phyloP scores from a whole-genome alignment of 2,329 filamentous ascomycete species.

The Sarocladium brachiariae region DNA sequence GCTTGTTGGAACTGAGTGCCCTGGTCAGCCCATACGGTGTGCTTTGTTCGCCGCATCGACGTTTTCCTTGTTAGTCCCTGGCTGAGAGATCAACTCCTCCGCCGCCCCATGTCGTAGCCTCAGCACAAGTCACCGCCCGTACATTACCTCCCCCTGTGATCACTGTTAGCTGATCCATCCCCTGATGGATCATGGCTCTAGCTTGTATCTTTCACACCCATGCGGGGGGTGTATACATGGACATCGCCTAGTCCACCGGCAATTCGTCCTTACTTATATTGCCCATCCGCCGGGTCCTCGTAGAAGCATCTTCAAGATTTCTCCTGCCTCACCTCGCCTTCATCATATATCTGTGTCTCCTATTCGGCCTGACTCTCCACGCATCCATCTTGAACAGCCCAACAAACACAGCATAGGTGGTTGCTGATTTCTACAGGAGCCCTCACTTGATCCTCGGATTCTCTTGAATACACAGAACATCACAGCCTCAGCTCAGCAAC shows the following conservation, averaged over 20 bases:
- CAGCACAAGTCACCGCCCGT: slow-evolving; percentile 10
- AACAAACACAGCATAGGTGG: too few relatives aligned
- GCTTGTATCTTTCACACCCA: not conserved
- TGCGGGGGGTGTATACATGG: not conserved
- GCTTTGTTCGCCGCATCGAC: slow-evolving; percentile 7
- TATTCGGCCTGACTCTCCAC: too few relatives aligned
- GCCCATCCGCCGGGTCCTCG: slow-evolving; percentile 2
- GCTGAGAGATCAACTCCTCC: slow-evolving; percentile 8
- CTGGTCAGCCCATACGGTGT: slow-evolving; percentile 7
- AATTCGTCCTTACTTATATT: slow-evolving; percentile 7
- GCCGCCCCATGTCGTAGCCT: slow-evolving; percentile 10
- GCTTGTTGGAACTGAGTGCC: slow-evolving; percentile 1
- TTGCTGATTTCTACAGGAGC: too few relatives aligned
- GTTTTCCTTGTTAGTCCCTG: not conserved
- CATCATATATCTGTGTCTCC: too few relatives aligned
- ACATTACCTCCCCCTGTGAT: not conserved
- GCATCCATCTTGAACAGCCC: too few relatives aligned
- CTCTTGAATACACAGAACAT: not conserved
- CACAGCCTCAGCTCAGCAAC: not conserved
- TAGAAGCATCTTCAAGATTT: not conserved
- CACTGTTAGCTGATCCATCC: slow-evolving; percentile 8
- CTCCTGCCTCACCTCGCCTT: not conserved
- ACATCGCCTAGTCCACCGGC: slow-evolving; percentile 8
- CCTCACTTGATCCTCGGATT: too few relatives aligned
- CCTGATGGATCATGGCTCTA: not conserved